These are phyloP conservation scores for Austroboletus eburneus DNA, from an alignment of 768 basidiomycete species.

Conservation along the genomic window DNA sequence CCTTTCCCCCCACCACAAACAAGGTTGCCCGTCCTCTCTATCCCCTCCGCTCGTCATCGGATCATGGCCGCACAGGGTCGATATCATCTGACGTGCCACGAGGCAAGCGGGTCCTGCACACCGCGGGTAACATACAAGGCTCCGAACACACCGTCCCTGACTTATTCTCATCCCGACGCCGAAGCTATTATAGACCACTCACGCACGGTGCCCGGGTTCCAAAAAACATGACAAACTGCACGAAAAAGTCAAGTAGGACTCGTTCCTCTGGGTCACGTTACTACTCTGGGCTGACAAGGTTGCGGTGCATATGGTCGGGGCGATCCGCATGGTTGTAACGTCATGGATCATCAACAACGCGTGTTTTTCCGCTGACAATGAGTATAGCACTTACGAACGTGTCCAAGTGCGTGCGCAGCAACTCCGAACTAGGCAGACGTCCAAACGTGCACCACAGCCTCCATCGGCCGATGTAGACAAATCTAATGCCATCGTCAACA, in stretches of 20 bases:
- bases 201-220: slow-evolving; percentile 3
- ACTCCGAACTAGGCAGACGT: no score
- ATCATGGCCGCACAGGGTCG: no score
- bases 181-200: no score
- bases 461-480: not conserved
- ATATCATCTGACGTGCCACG: slow-evolving; percentile 14
- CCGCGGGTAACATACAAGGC: not conserved
- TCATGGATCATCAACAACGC: not conserved
- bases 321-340: slow-evolving; percentile 2
- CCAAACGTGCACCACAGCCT: not conserved
- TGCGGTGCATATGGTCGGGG: slow-evolving; percentile 9
- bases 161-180: not conserved
- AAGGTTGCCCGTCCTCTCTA: no score
- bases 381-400: not conserved
- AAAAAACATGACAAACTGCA: not conserved
- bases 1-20: no score
- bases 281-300: slow-evolving; percentile 1
- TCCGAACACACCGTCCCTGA: slow-evolving; percentile 6
- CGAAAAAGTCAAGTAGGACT: slow-evolving; percentile 2
- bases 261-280: not conserved
- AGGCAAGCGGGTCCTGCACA: not conserved
- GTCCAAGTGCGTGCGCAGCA: not conserved
- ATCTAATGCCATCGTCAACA: not conserved
- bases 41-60: no score
- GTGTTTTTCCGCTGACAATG: not conserved